Evolutionary conservation across 2,329 filamentous ascomycete species (phyloP), one percentile per base, ranked within the genome.

Genomic region (Microdochium trichocladiopsis): DNA sequence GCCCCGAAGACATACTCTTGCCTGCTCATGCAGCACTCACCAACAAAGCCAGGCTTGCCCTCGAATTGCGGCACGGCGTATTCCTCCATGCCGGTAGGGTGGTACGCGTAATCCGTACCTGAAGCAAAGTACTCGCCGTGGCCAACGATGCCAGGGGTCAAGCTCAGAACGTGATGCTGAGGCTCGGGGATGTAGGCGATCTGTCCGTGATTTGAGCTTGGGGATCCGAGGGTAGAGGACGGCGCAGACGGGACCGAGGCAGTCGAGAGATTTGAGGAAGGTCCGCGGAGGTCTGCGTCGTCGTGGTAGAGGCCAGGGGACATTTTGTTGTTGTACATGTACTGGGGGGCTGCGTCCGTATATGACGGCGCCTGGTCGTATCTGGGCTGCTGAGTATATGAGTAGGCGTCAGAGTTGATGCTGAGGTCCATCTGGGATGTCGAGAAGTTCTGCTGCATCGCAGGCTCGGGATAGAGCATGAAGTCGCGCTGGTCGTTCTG

Each of bases 171-270:
- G 69, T 54, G 72, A 66, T 54, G 73, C 68, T 57, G 75, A 67
- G 83, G 88, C 54, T 83, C 80, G 47, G 82, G 74, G 50, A 81
- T 75, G 60, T 74, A 72, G 55, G 79, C 79, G 57, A 78, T 68
- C 58, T 80, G 79, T 52, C 78, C 77, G 61, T 80, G 77, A 56
- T 79, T 77, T 2, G 83, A 84, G 60, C 83, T 80, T 24, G 85
- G 85, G 22, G 85, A 88, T 52, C 83, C 83, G 56, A 84, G 79
- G 51, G 80, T 82, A 9, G 85, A 88, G 1, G 84, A 87, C 6
- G 84, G 74, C 3, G 81, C 82, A 50, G 86, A 88, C 50, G 73
- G 80, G 52, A 69, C 84, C 53, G 81, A 86, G 23, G 75, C 76
- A 54, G 78, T 83, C 55, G 77, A 90, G 56, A 78, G 75, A 63